phyloP scores from a whole-genome alignment of 148 eudicot genomes.

The Silene uniflora region DNA sequence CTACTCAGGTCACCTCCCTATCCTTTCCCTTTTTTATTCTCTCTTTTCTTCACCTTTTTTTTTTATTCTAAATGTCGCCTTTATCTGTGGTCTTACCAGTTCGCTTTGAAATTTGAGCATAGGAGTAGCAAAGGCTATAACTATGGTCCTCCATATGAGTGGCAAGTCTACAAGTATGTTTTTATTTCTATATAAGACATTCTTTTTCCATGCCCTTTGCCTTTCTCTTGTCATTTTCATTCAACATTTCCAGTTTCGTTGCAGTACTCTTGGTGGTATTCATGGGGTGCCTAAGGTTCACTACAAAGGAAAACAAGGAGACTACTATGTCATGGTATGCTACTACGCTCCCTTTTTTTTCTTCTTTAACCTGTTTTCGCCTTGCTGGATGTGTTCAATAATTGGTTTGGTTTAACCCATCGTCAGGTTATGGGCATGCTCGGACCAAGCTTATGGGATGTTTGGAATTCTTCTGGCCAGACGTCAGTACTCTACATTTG shows the following conservation, averaged over 20 bases:
- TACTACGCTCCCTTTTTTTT: too few species aligned
- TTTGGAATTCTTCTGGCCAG: conserved; percentile 88
- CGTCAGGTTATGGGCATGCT: conserved; percentile 98
- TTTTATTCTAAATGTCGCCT: too few species aligned
- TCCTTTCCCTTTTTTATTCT: too few species aligned
- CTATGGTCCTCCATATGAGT: conserved; percentile 89
- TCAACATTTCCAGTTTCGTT: background rate
- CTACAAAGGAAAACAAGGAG: conserved; percentile 88
- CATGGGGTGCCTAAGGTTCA: conserved; percentile 90
- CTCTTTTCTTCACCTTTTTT: too few species aligned
- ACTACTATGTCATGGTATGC: conserved; percentile 90
- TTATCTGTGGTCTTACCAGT: too few species aligned
- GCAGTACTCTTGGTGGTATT: conserved; percentile 84
- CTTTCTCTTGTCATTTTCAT: too few species aligned
- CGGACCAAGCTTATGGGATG: conserved; percentile 97
- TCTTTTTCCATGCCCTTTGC: background rate
- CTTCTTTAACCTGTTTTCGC: too few species aligned
- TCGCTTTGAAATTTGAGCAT: conserved; percentile 87
- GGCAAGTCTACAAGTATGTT: conserved; percentile 91
- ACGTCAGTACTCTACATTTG: conserved; percentile 41
- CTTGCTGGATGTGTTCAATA: too few species aligned
- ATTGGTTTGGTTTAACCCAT: too few species aligned
- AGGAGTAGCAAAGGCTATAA: conserved; percentile 85
- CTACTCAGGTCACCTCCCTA: too few species aligned
- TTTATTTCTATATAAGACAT: background rate